Evolutionary conservation across 2,329 filamentous ascomycete genomes (phyloP), one percentile per base, ranked within the genome.

Genomic region (Sarocladiaceae sp.): DNA sequence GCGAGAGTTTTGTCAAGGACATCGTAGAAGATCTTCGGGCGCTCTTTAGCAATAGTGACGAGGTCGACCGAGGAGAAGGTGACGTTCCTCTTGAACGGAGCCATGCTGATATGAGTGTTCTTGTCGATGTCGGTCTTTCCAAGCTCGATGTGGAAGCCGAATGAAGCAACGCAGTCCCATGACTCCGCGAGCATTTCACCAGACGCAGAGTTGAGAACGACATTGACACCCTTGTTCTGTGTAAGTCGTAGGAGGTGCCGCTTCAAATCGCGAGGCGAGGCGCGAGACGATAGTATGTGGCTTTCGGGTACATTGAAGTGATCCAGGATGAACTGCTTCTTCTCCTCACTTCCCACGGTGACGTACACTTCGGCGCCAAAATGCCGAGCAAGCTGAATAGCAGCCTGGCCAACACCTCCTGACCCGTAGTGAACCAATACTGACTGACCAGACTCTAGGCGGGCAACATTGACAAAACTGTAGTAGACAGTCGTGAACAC

Each of bases 211-310:
- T 76, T 70, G 59, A 92, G 84, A 15, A 87, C 85, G 1, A 83
- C 82, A 66, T 92, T 87, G 1, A 86, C 86, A 11, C 88, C 88
- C 2, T 59, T 66, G 13, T 78, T 79, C 1, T 54, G 51, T 0
- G 69, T 72, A 2, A 46, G 25, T 7, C 36, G 25, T 23, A 50
- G 22, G 12, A 55, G 23, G 37, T 46, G 47, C 1, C 17, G 56
- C 58, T 20, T 58, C n/a, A 67, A 66, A 17, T 13, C 26, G 11
- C 20, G 12, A 20, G 18, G 13, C 5, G 37, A n/a, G 7, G 15
- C 23, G 7, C 42, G 11, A 13, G 54, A 56, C 40, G 59, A 62
- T 40, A 66, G 63, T 18, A 66, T 62, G 26, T 52, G 61, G 35
- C 64, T 60, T 3, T 65, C 60, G 0, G 67, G 61, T 3, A 78